Evolutionary conservation across 1,139 yeast genomes (phyloP).

Genomic region (Blastobotrys raffinosifermentans): DNA sequence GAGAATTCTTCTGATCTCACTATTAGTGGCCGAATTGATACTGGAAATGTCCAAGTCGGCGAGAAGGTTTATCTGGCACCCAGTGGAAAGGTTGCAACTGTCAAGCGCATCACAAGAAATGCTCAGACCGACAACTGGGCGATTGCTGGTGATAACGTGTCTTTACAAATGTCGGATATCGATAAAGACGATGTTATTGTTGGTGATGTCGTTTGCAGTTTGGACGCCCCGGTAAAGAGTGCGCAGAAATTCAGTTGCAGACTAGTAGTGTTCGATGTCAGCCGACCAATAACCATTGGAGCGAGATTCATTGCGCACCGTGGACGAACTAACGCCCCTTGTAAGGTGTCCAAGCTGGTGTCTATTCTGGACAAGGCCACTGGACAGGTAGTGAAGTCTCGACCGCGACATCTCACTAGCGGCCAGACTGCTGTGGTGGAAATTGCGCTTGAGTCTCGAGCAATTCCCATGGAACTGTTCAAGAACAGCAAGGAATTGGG

Average conservation of each 20-base stretch:
- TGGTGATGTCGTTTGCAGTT: conserved; percentile 67
- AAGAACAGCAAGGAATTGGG: conserved; percentile 62
- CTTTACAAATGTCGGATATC: conserved; percentile 49
- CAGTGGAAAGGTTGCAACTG: conserved; percentile 34
- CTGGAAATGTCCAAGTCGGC: conserved; percentile 74
- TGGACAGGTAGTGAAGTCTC: conserved; percentile 43
- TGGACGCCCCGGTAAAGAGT: conserved; percentile 44
- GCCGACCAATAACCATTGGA: conserved; percentile 73
- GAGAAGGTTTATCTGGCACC: conserved; percentile 66
- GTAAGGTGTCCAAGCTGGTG: conserved; percentile 55
- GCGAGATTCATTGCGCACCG: conserved; percentile 77
- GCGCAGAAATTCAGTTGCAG: conserved; percentile 50
- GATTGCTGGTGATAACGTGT: conserved; percentile 64
- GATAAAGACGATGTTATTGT: conserved; percentile 49
- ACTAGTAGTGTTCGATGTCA: conserved; percentile 62
- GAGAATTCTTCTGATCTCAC: conserved; percentile 36
- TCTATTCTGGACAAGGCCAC: conserved; percentile 44
- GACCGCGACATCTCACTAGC: conserved; percentile 65
- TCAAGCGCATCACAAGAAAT: conserved; percentile 39
- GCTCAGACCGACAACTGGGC: conserved; percentile 39
- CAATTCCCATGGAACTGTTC: conserved; percentile 54
- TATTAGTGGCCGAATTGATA: conserved; percentile 64
- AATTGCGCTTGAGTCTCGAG: conserved; percentile 47
- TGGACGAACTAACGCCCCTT: conserved; percentile 74
- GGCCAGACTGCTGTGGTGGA: conserved; percentile 69